Conservation (phyloP, 2,329 filamentous ascomycete genomes). For the Amesomyces nigricolor region DNA sequence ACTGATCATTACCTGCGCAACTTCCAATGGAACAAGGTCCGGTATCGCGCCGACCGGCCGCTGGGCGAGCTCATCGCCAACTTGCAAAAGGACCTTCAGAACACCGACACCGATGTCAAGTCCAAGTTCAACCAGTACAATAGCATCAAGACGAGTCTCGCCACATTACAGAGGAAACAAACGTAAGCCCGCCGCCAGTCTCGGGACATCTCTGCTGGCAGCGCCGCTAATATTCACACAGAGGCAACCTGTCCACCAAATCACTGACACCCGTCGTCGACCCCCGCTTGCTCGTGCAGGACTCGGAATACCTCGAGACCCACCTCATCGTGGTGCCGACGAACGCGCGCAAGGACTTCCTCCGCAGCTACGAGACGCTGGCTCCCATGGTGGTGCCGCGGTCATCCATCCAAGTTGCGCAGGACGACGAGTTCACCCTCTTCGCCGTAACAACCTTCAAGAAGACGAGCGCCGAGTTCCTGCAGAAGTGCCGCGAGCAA, state of each 20-base stretch:
- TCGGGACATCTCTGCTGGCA: neutral
- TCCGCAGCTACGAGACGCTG: constrained; percentile 82
- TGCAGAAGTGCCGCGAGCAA: constrained; percentile 85
- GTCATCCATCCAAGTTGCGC: constrained; percentile 70
- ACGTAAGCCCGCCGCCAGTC: constrained; percentile 50
- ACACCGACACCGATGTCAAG: constrained; percentile 94
- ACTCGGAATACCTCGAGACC: constrained; percentile 95
- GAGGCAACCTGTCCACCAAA: constrained; percentile 89
- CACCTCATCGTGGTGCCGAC: constrained; percentile 86
- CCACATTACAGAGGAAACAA: constrained; percentile 77
- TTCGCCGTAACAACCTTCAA: constrained; percentile 91
- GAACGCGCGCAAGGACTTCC: constrained; percentile 76
- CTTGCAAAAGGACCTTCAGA: constrained; percentile 87
- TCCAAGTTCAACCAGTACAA: constrained; percentile 94
- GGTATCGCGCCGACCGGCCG: constrained; percentile 89
- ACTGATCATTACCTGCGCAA: constrained; percentile 85
- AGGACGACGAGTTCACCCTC: constrained; percentile 84
- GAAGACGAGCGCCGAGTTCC: constrained; percentile 79
- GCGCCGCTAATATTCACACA: constrained; percentile 33
- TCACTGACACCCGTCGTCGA: constrained; percentile 87
- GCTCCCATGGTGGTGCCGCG: constrained; percentile 90
- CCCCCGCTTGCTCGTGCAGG: constrained; percentile 70
- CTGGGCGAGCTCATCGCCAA: constrained; percentile 81
- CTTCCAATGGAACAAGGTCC: constrained; percentile 96
- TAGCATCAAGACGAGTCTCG: constrained; percentile 77